Conservation (phyloP, 2,329 filamentous ascomycete genomes). For the Cercospora zeina region DNA sequence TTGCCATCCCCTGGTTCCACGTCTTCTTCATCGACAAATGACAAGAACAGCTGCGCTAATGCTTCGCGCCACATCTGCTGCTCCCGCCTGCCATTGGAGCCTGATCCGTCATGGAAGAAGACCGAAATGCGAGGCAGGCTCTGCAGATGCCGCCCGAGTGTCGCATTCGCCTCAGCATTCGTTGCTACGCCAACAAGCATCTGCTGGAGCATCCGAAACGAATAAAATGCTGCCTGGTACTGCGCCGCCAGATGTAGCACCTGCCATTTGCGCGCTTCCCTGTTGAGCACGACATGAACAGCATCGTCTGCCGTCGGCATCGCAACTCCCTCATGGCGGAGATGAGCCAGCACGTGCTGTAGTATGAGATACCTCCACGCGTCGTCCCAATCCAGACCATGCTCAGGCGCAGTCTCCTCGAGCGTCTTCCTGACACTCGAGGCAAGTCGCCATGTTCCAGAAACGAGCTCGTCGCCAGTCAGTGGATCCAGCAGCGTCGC, state of each 20-base stretch:
- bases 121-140: slow-evolving; percentile 28
- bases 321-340: slow-evolving; percentile 18
- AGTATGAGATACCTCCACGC: slow-evolving; percentile 31
- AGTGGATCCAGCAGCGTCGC: slow-evolving; percentile 22
- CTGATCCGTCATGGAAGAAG: slow-evolving; percentile 23
- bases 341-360: slow-evolving; percentile 24
- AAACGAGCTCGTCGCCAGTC: neutral
- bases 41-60: slow-evolving; percentile 10
- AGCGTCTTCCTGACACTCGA: slow-evolving; percentile 1
- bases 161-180: slow-evolving; percentile 49
- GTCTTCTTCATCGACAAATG: slow-evolving; percentile 6
- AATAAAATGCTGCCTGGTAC: slow-evolving; percentile 48
- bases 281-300: slow-evolving; percentile 34
- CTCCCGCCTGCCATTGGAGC: slow-evolving; percentile 12
- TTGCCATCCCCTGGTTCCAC: slow-evolving; percentile 43
- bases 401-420: slow-evolving; percentile 13
- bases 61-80: slow-evolving; percentile 22
- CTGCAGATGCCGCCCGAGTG: slow-evolving; percentile 16
- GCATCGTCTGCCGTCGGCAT: slow-evolving; percentile 30
- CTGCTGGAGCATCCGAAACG: slow-evolving; percentile 46
- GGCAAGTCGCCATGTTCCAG: neutral
- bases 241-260: slow-evolving; percentile 45
- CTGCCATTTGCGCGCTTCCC: slow-evolving; percentile 42
- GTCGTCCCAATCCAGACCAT: slow-evolving; percentile 7
- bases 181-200: slow-evolving; percentile 33